Conservation (phyloP, 768 basidiomycete species). For the Amanita polypyramis region DNA sequence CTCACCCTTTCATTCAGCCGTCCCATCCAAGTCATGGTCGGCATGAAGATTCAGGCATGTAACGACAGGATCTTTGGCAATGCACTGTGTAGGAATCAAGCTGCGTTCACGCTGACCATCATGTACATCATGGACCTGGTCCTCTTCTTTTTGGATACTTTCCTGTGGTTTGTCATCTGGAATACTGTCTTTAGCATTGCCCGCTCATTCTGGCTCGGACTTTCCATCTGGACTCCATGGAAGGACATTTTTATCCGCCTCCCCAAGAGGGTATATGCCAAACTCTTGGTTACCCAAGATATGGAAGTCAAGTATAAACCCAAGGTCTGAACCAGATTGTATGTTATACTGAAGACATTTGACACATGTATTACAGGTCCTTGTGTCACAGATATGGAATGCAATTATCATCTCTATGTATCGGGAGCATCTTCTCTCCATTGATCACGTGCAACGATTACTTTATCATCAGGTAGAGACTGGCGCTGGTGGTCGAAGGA, state of each 20-base stretch:
- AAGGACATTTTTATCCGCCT: slow-evolving; percentile 92
- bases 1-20: slow-evolving; percentile 89
- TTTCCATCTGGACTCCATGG: slow-evolving; percentile 99
- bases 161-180: slow-evolving; percentile 99
- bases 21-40: slow-evolving; percentile 90
- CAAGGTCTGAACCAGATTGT: slow-evolving; percentile 49
- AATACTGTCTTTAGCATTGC: slow-evolving; percentile 90
- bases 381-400: slow-evolving; percentile 99
- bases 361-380: slow-evolving; percentile 41
- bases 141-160: slow-evolving; percentile 98
- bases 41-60: slow-evolving; percentile 93
- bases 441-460: slow-evolving; percentile 96
- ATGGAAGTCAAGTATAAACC: slow-evolving; percentile 99
- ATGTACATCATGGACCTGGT: slow-evolving; percentile 99
- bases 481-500: slow-evolving; percentile 72
- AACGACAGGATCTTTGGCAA: slow-evolving; percentile 78
- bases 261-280: slow-evolving; percentile 95
- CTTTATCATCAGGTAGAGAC: slow-evolving; percentile 94
- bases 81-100: slow-evolving; percentile 82
- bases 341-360: neutral
- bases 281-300: slow-evolving; percentile 84
- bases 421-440: slow-evolving; percentile 95
- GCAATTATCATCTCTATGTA: slow-evolving; percentile 99
- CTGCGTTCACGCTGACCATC: slow-evolving; percentile 89
- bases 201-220: slow-evolving; percentile 80